These are phyloP conservation scores for Medicago ruthenica DNA, from an alignment of 306 rosid species.

Conservation along the genomic window DNA sequence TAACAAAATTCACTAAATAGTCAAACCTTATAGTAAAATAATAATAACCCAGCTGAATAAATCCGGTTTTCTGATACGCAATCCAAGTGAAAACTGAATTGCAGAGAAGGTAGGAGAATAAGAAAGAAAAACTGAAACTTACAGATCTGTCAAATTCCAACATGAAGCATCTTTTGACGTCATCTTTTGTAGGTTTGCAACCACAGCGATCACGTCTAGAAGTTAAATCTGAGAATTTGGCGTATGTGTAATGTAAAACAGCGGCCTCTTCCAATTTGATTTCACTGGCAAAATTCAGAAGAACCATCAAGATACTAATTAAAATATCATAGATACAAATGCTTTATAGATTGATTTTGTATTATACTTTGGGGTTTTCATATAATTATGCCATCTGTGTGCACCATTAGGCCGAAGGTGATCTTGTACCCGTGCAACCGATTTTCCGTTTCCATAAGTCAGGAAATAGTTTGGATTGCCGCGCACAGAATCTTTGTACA, in stretches of 20 bases:
- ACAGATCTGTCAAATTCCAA: constrained; percentile 96
- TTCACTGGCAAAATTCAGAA: constrained; percentile 64
- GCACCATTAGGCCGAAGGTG: constrained; percentile 99
- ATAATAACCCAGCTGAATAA: background rate
- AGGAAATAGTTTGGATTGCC: constrained; percentile 96
- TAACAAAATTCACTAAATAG: constrained; percentile 14
- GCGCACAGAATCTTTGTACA: constrained; percentile 88
- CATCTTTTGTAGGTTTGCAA: constrained; percentile 96
- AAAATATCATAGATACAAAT: constrained; percentile 22
- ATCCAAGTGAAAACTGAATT: constrained; percentile 4
- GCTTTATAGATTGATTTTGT: background rate
- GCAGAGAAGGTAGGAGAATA: constrained; percentile 21
- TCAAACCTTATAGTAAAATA: constrained; percentile 9
- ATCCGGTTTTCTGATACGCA: constrained; percentile 8
- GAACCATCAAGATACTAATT: constrained; percentile 39
- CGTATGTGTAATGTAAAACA: constrained; percentile 92
- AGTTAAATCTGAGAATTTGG: constrained; percentile 91
- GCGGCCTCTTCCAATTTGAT: constrained; percentile 98
- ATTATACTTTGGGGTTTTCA: constrained; percentile 90
- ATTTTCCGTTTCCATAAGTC: constrained; percentile 98
- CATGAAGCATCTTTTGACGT: constrained; percentile 99
- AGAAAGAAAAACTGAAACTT: constrained; percentile 48
- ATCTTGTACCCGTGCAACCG: constrained; percentile 88
- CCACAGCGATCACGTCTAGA: constrained; percentile 96
- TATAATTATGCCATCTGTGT: constrained; percentile 99